Base-by-base conservation (phyloP, 2,329 filamentous ascomycete genomes). In the Hypoxylon sp. region DNA sequence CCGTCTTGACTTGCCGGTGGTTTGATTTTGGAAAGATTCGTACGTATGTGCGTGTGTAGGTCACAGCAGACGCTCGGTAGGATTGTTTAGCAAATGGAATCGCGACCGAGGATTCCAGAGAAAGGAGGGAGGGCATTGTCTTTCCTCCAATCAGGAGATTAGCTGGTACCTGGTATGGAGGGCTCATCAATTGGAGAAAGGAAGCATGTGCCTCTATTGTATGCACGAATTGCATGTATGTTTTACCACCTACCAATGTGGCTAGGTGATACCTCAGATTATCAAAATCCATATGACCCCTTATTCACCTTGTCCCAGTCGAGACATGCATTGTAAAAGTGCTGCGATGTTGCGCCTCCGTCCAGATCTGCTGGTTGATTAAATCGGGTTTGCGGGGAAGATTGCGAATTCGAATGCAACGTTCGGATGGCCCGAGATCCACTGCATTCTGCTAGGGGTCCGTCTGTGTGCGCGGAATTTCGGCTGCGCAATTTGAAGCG, bases 401-500 rank as follows among this genome's bases (percentile, higher is more conserved):
- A 68, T 70, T 54, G 68, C 58, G 62, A 66, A 54, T 58, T 51
- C 24, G 53, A 63, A 65, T 68, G 62, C 58, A 32, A 70, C 62
- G 35, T 60, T 61, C 54, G 44, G 54, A 48, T 56, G 57, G 31
- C 27, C 64, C 64, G 42, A 54, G 61, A 62, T 70, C 67, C 67
- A 65, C 64, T 48, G 48, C 31, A 44, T 48, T 67, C 50, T 39
- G 79, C 52, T 57, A 32, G 42, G 29, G 46, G 35, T 13, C 47
- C 24, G 54, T 55, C 47, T 47, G 57, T 47, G 57, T 46, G 31
- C 19, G 62, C 68, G 69, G 66, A 68, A 71, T 37, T 54, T 67
- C 66, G 65, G 69, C 17, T 65, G 59, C 47, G 60, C 54, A 65
- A 69, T 71, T 69, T 69, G 66, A 71, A 71, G 69, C 69, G 69